Evolutionary conservation across 805 yeast species (phyloP), one percentile per base, ranked within the genome.

Genomic region (Candida schatavii): DNA sequence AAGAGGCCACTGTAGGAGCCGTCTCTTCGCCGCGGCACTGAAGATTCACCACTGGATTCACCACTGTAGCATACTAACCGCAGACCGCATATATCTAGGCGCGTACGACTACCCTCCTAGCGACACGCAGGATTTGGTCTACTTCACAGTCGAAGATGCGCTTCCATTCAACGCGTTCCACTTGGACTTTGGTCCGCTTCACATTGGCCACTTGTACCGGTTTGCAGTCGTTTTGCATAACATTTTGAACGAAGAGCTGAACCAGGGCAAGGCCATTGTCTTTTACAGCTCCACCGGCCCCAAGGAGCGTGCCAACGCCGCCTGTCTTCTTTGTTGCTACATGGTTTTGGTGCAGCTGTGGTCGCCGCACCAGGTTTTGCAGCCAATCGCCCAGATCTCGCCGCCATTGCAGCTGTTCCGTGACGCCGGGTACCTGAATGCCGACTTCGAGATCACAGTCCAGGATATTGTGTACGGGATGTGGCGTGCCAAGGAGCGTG

Each of bases 311-410:
- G 82, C 97, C 5, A 93, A 93, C 57, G 95, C 98, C 14, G 97
- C 98, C 3, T 89, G 98, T 62, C 71, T 93, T 47, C 70, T 93
- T 39, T 88, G 96, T 49, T 88, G 97, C 56, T 93, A 93, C 64
- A 89, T 93, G 97, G 77, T 93, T 1, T 66, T 93, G 41, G 91
- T 93, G 14, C 99, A 93, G 60, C 83, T 88, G 11, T 93, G 99
- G 99, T 88, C 97, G 1, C 99, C 99, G 0, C 99, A 93, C 63
- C 93, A 93, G 62, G 99, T 90, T 0, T 66, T 93, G 48, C 97
- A 95, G 46, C 99, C 99, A 0, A 78, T 93, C 41, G 80, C 93
- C 1, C 98, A 93, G 62, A 79, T 83, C 4, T 89, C 85, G 38
- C 96, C 96, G 2, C 97, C 98, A 5, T 83, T 91, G 50, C 90